A percentile compares a stretch with the other conserved stretches of the same genome.
These are phyloP conservation scores for Colletotrichum sp. DNA, from an alignment of 2,329 filamentous ascomycete species.

Conservation along the genomic window DNA sequence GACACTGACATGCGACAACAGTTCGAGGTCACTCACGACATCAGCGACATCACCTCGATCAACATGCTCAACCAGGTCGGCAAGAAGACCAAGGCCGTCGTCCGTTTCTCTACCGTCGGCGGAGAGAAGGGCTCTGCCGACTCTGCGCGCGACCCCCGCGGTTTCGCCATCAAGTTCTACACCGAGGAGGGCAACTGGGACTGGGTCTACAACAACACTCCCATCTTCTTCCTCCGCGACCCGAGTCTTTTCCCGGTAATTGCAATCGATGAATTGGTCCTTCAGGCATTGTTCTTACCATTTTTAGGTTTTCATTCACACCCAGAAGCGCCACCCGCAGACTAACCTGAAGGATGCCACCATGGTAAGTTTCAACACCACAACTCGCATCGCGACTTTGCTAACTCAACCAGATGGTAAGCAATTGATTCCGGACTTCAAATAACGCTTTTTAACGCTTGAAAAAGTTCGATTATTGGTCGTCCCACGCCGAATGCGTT, in stretches of 20 bases:
- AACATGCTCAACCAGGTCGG: slow-evolving; percentile 62
- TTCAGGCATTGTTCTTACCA: background rate
- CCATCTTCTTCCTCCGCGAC: slow-evolving; percentile 78
- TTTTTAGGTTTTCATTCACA: slow-evolving; percentile 67
- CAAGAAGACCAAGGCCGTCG: slow-evolving; percentile 70
- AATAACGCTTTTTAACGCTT: slow-evolving; percentile 35
- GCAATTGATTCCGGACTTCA: background rate
- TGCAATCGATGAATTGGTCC: background rate
- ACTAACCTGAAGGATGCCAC: slow-evolving; percentile 74
- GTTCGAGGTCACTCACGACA: slow-evolving; percentile 49
- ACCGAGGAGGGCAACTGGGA: slow-evolving; percentile 75
- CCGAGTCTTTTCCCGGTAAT: slow-evolving; percentile 70
- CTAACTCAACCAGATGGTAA: slow-evolving; percentile 8
- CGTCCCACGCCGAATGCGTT: slow-evolving; percentile 47
- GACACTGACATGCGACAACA: background rate
- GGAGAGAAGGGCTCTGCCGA: slow-evolving; percentile 75
- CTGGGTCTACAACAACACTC: slow-evolving; percentile 78
- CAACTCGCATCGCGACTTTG: background rate
- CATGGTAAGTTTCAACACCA: slow-evolving; percentile 45
- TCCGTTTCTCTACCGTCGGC: slow-evolving; percentile 77
- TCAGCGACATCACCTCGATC: slow-evolving; percentile 60
- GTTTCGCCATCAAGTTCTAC: slow-evolving; percentile 74
- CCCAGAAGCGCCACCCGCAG: slow-evolving; percentile 76
- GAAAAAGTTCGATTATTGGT: slow-evolving; percentile 42
- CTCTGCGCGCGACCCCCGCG: slow-evolving; percentile 72